Evolutionary conservation across 129 eudicot species (phyloP), one percentile per base, ranked within the genome.

Genomic region (Cynara cardunculus): DNA sequence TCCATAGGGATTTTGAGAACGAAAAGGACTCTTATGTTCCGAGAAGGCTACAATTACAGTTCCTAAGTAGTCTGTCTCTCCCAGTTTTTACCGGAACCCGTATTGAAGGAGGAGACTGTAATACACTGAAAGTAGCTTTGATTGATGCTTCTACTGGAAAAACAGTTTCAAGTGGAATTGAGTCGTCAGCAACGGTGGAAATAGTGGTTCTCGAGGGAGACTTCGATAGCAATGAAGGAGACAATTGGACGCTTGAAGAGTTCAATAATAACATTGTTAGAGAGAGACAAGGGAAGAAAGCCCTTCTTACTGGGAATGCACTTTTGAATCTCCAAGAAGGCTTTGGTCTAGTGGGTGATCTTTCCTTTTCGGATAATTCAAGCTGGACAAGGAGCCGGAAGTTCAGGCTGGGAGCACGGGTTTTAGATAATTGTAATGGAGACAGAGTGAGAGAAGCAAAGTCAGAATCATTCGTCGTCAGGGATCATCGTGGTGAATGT

Each of bases 401-500:
- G 82, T 95, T 95, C 78, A 90, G 97, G 80, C 86, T 95, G 44
- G 99, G 99, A 67, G 97, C 97, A 39, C 89, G 91, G 71, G 75
- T 90, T 67, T 56, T 88, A 70, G 89, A 87, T 77, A 92, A 81
- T 67, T 78, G 73, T 82, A 89, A 87, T 75, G 94, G 89, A 74
- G 83, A 89, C 41, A 81, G 91, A 84, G 89, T 95, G 25, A 89
- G 89, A 86, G 99, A 92, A 87, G 99, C 99, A 30, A 92, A 88
- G 85, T 85, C 99, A 21, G 99, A 95, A 46, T 87, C 96, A 1
- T 90, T 95, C 59, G 78, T 87, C 59, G 99, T 95, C 77, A 87
- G 97, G 84, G 99, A 95, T 85, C 99, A 95, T 77, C 97, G 99
- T 71, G 99, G 99, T 75, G 99, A 92, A 90, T 89, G 99, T 95